phyloP scores from a whole-genome alignment of 331 rosid species.

The Quercus tomentella region DNA sequence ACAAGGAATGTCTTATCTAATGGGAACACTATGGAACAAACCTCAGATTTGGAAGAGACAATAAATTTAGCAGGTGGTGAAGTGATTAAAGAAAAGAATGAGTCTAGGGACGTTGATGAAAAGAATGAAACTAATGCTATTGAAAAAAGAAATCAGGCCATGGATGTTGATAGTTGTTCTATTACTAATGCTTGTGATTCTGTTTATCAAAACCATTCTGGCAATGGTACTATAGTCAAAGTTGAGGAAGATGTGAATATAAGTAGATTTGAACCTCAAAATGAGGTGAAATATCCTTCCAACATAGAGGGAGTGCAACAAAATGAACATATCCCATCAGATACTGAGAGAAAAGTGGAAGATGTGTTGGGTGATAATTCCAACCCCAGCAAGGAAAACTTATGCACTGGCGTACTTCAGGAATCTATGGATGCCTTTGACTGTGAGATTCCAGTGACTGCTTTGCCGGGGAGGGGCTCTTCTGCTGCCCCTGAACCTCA shows the following conservation, averaged over 20 bases:
- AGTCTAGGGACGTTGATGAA: conserved; percentile 19
- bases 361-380: conserved; percentile 35
- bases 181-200: conserved; percentile 28
- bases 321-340: conserved; percentile 35
- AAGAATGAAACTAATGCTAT: conserved; percentile 24
- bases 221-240: conserved; percentile 30
- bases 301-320: conserved; percentile 40
- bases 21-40: conserved; percentile 42
- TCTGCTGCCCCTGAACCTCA: conserved; percentile 38
- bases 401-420: conserved; percentile 21
- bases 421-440: conserved; percentile 34
- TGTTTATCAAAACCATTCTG: conserved; percentile 42
- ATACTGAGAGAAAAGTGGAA: conserved; percentile 42
- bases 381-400: conserved; percentile 38
- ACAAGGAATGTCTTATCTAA: conserved; percentile 40
- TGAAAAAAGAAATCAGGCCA: conserved; percentile 26
- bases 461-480: conserved; percentile 28
- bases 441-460: conserved; percentile 36
- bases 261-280: conserved; percentile 38
- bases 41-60: conserved; percentile 44
- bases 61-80: conserved; percentile 32
- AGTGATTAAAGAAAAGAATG: conserved; percentile 43
- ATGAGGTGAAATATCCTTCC: conserved; percentile 35
- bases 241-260: conserved; percentile 31
- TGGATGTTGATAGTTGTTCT: conserved; percentile 33